Conservation (phyloP, 768 basidiomycete species). For the Holtermanniella nyarrowii region DNA sequence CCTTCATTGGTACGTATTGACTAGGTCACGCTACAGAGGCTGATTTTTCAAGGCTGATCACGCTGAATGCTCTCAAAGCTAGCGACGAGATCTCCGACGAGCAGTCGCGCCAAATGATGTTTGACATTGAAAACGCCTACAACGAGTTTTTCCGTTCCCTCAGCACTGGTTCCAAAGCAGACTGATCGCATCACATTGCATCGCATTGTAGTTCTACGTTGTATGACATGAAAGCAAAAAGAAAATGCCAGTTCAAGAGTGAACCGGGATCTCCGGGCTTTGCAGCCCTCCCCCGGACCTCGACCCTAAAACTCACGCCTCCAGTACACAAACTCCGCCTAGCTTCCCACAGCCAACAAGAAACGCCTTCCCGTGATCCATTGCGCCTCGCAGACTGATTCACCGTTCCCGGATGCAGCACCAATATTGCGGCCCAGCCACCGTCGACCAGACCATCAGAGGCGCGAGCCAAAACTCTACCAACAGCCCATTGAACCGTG, state of each 20-base stretch:
- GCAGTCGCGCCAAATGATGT: slow-evolving; percentile 86
- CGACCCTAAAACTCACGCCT: background rate
- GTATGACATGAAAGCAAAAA: too few relatives aligned
- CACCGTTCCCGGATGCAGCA: too few relatives aligned
- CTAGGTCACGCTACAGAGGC: background rate
- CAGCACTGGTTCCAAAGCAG: slow-evolving; percentile 1
- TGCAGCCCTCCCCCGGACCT: background rate
- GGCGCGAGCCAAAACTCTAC: background rate
- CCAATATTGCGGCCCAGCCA: too few relatives aligned
- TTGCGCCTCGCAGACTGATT: too few relatives aligned
- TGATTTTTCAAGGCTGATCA: slow-evolving; percentile 64
- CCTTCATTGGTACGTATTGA: slow-evolving; percentile 61
- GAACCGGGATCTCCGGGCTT: background rate
- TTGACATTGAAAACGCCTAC: slow-evolving; percentile 94
- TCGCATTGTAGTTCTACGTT: too few relatives aligned
- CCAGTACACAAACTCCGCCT: too few relatives aligned
- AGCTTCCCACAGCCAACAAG: too few relatives aligned
- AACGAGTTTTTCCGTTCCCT: slow-evolving; percentile 65
- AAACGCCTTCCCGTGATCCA: too few relatives aligned
- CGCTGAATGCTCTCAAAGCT: slow-evolving; percentile 91
- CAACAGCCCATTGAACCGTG: background rate
- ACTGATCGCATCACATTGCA: too few relatives aligned
- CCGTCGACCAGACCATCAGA: too few relatives aligned
- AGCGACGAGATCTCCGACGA: slow-evolving; percentile 94
- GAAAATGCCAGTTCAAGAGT: background rate